phyloP scores from a whole-genome alignment of 768 basidiomycete genomes.

The Hemileccinum impolitum region DNA sequence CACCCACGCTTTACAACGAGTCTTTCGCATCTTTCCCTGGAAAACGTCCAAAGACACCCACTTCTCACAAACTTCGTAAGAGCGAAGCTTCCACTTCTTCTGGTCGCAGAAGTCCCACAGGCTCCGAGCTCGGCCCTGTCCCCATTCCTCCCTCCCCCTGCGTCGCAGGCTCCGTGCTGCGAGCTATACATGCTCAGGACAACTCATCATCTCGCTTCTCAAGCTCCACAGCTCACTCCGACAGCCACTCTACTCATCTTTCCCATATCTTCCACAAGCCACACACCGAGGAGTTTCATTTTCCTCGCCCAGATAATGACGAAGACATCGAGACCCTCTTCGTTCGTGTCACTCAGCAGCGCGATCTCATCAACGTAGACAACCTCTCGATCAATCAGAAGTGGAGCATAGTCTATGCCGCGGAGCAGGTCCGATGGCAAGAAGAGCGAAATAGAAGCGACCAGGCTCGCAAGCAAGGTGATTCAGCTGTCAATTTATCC shows the following conservation, averaged over 20 bases:
- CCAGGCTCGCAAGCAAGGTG: slow-evolving; percentile 56
- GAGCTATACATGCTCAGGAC: slow-evolving; percentile 58
- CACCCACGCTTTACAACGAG: slow-evolving; percentile 57
- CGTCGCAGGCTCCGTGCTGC: slow-evolving; percentile 36
- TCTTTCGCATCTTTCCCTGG: slow-evolving; percentile 38
- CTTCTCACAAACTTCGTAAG: slow-evolving; percentile 36
- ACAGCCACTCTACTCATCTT: slow-evolving; percentile 41
- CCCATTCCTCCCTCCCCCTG: slow-evolving; percentile 32
- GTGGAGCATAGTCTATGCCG: slow-evolving; percentile 86
- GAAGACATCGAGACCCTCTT: slow-evolving; percentile 81
- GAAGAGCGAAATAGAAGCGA: slow-evolving; percentile 65
- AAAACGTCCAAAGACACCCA: slow-evolving; percentile 34
- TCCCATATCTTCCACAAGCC: slow-evolving; percentile 55
- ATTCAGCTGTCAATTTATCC: slow-evolving; percentile 49
- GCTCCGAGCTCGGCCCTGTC: slow-evolving; percentile 52
- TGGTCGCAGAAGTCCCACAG: slow-evolving; percentile 45
- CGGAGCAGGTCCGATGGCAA: slow-evolving; percentile 77
- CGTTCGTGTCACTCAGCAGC: slow-evolving; percentile 66
- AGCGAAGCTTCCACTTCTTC: slow-evolving; percentile 58
- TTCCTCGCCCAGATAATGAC: slow-evolving; percentile 73
- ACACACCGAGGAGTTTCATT: slow-evolving; percentile 58
- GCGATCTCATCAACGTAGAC: slow-evolving; percentile 60
- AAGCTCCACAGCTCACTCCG: slow-evolving; percentile 38
- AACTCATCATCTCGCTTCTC: slow-evolving; percentile 60
- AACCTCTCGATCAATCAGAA: slow-evolving; percentile 76